phyloP scores from a whole-genome alignment of 2,329 filamentous ascomycete species.

The Alternaria hordeiaustralica region DNA sequence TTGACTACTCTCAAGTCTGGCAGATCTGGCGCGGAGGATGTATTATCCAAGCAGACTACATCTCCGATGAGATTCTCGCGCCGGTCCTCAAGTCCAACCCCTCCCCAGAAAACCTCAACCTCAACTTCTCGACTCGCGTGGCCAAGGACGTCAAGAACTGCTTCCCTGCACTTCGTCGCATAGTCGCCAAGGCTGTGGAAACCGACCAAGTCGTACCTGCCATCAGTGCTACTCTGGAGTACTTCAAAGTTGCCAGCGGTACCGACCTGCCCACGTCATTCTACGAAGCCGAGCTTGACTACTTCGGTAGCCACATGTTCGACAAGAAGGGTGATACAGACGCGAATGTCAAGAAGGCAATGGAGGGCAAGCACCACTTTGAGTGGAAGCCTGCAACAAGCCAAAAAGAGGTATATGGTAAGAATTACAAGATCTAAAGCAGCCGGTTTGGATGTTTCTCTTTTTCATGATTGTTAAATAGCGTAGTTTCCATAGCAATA shows the following conservation, averaged over 20 bases:
- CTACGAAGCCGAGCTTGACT: constrained; percentile 74
- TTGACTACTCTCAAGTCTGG: constrained; percentile 60
- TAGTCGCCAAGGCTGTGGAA: constrained; percentile 62
- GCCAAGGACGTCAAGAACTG: constrained; percentile 61
- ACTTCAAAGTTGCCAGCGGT: constrained; percentile 68
- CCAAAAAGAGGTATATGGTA: constrained; percentile 28
- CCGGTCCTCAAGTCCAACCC: constrained; percentile 48
- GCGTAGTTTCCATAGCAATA: not conserved
- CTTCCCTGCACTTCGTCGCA: constrained; percentile 61
- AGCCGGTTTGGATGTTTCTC: not conserved
- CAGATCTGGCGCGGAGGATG: constrained; percentile 74
- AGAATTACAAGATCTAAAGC: constrained; percentile 14
- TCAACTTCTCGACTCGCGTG: constrained; percentile 52
- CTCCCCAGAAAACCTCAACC: constrained; percentile 55
- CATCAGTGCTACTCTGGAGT: constrained; percentile 68
- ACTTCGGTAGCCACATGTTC: constrained; percentile 72
- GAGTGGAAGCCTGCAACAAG: constrained; percentile 63
- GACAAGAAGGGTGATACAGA: constrained; percentile 63
- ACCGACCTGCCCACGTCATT: constrained; percentile 70
- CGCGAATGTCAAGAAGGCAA: constrained; percentile 54
- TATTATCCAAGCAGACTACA: constrained; percentile 72
- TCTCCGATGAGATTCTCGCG: constrained; percentile 64
- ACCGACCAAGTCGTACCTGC: constrained; percentile 67
- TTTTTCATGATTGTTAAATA: not conserved
- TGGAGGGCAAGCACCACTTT: constrained; percentile 67